Evolutionary conservation across 441 rosid species (phyloP), one percentile per base, ranked within the genome.

Genomic region (Francoa sonchifolia): DNA sequence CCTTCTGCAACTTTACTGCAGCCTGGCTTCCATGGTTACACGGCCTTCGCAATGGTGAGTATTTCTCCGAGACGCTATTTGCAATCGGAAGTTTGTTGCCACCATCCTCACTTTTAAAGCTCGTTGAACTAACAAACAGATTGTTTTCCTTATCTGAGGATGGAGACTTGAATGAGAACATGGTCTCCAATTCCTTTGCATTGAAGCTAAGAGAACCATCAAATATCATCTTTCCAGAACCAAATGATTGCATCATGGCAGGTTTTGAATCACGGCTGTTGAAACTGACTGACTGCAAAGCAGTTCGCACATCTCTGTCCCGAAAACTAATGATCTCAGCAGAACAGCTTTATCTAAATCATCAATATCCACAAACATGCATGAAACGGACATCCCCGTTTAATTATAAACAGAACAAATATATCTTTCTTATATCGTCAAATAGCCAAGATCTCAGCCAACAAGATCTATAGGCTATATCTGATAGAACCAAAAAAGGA

Each of bases 1-100:
- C 98, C 21, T 82, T 89, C 75, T 79, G 96, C 54, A 89, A 56
- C 53, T 72, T 75, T 13, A 77, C 50, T 8, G 98, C 94, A 19
- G 94, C 96, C 59, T 71, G 59, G 39, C 71, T 77, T 56, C 69
- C 67, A 0, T 75, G 83, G 32, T 52, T 74, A 23, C 19, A 15
- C 5, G 69, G 79, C 57, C 75, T 71, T 1, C 66, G 62, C 66
- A 62, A 21, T 0, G 69, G 56, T 11, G 50, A 43, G 10, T 15
- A 13, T 15, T 43, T 44, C 42, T 33, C 33, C 0, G 50, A 8
- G 12, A 27, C 27, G 17, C 47, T 54, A 20, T 35, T 36, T 23
- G 48, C 34, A 43, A 21, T 50, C 21, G 13, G 58, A 15, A 38
- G 28, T 17, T 52, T 48, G 12, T 46, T 31, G 40, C 52, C 42